Conservation (phyloP, 2,329 filamentous ascomycete genomes). For the Fusarium haematococcum region DNA sequence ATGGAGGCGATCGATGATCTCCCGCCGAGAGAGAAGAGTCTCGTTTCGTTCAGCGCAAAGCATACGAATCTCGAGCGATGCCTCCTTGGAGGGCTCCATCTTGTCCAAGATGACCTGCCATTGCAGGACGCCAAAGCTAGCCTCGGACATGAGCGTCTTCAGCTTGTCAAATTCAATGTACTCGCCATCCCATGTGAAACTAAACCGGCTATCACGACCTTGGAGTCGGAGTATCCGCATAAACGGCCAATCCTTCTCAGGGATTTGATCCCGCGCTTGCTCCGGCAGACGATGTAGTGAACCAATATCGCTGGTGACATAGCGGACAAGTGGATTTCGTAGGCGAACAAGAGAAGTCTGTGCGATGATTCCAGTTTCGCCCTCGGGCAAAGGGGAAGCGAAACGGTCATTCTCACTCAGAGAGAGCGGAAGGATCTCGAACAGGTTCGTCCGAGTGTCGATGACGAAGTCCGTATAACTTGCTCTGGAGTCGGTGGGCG, state of each 20-base stretch:
- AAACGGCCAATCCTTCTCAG: slow-evolving; percentile 38
- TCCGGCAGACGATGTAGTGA: slow-evolving; percentile 53
- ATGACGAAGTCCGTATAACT: slow-evolving; percentile 51
- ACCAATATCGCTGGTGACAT: slow-evolving; percentile 56
- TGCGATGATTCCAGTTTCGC: slow-evolving; percentile 52
- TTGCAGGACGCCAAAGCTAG: slow-evolving; percentile 50
- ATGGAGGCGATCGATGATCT: slow-evolving; percentile 35
- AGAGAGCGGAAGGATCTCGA: slow-evolving; percentile 52
- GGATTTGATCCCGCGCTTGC: slow-evolving; percentile 17
- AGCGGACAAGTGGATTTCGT: slow-evolving; percentile 58
- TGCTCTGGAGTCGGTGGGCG: slow-evolving; percentile 6
- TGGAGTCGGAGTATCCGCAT: slow-evolving; percentile 52
- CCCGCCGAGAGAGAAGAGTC: slow-evolving; percentile 7
- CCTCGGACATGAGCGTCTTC: slow-evolving; percentile 35
- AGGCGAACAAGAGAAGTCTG: slow-evolving; percentile 56
- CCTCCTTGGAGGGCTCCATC: slow-evolving; percentile 42
- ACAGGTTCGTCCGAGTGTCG: slow-evolving; percentile 50
- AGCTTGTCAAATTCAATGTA: slow-evolving; percentile 54
- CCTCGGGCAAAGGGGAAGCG: slow-evolving; percentile 41
- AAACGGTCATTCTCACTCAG: slow-evolving; percentile 4
- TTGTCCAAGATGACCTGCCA: slow-evolving; percentile 56
- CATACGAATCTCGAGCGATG: slow-evolving; percentile 43
- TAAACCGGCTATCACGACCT: slow-evolving; percentile 57
- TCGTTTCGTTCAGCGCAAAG: slow-evolving; percentile 29
- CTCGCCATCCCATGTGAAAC: slow-evolving; percentile 55